Evolutionary conservation across 2,329 filamentous ascomycete species (phyloP).

Genomic region (Diaporthe sp.): DNA sequence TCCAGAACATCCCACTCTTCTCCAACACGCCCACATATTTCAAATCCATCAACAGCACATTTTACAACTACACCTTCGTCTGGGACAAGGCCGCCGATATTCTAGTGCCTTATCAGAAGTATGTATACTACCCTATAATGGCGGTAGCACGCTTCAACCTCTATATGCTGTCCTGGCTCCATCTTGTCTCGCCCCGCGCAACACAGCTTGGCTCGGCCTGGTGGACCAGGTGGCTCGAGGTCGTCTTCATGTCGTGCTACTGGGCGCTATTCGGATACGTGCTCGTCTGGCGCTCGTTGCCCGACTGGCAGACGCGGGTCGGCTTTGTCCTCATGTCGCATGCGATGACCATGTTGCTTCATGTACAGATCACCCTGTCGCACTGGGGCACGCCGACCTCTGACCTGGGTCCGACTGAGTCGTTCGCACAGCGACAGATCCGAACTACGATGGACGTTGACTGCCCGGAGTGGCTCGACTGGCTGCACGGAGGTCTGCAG

Average conservation of each 20-base stretch:
- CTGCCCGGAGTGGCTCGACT: conserved; percentile 78
- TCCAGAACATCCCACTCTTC: conserved; percentile 76
- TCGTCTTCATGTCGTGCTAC: conserved; percentile 71
- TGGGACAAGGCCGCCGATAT: conserved; percentile 72
- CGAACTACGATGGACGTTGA: conserved; percentile 81
- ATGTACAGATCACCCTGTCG: conserved; percentile 77
- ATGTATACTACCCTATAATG: conserved; percentile 77
- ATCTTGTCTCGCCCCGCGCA: conserved; percentile 67
- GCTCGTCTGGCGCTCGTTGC: conserved; percentile 69
- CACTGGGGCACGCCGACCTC: conserved; percentile 79
- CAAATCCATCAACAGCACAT: conserved; percentile 69
- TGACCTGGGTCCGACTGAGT: conserved; percentile 72
- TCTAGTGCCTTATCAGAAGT: conserved; percentile 70
- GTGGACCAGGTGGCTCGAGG: conserved; percentile 75
- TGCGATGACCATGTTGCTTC: conserved; percentile 73
- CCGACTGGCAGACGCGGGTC: conserved; percentile 66
- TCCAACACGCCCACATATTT: conserved; percentile 75
- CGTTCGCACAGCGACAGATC: conserved; percentile 76
- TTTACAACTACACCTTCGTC: conserved; percentile 72
- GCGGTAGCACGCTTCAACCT: conserved; percentile 78
- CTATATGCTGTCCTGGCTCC: conserved; percentile 74
- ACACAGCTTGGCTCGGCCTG: conserved; percentile 68
- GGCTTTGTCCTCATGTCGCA: conserved; percentile 73
- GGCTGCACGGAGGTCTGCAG: conserved; percentile 77
- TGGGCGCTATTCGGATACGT: conserved; percentile 76